Base-by-base conservation (phyloP, 2,329 filamentous ascomycete genomes). In the Neofusicoccum umdonicola region DNA sequence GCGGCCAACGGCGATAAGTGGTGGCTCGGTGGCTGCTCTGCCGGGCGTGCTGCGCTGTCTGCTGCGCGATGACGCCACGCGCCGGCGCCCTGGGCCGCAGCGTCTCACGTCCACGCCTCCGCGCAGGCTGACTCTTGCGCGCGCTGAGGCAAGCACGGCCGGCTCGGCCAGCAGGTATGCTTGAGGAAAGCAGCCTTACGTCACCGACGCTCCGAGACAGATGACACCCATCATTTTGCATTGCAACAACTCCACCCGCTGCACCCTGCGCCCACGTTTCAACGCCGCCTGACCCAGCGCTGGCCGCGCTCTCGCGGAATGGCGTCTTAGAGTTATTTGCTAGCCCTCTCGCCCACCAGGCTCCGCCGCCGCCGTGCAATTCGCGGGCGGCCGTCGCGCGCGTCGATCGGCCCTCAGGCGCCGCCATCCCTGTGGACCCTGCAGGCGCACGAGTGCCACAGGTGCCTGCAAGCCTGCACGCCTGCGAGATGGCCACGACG, bases 371-470 rank as follows among this genome's bases (percentile, higher is more conserved):
- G 56, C 56, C 56, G 47, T 42, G 56, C 56, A 60, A 45, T 45
- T 60, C 56, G 52, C 51, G 51, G 51, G 51, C 31, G 48, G 35
- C 27, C 37, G 52, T 37, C 41, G 52, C 52, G 52, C 56, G 34
- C 56, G 56, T 45, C 56, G 56, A 60, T 60, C 56, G 56, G 41
- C 41, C 39, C 42, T 60, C 56, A 47, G 56, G 42, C 56, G 42
- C 47, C 48, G 48, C 34, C 27, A 63, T 63, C 61, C 61, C 61
- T 63, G 48, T 54, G 61, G 61, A 52, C 61, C 61, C 61, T 63
- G 61, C 61, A 63, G 61, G 35, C 19, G 48, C 27, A 39, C 60
- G 48, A 31, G 27, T 31, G 27, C 27, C 27, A 31, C 27, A 31
- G 27, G 27, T 31, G 27, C 27, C 27, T 61, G 57, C 57, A 48